Evolutionary conservation across 495 filamentous ascomycete species (phyloP), one percentile per base, ranked within the genome.

Genomic region (Talaromyces nanjingensis): DNA sequence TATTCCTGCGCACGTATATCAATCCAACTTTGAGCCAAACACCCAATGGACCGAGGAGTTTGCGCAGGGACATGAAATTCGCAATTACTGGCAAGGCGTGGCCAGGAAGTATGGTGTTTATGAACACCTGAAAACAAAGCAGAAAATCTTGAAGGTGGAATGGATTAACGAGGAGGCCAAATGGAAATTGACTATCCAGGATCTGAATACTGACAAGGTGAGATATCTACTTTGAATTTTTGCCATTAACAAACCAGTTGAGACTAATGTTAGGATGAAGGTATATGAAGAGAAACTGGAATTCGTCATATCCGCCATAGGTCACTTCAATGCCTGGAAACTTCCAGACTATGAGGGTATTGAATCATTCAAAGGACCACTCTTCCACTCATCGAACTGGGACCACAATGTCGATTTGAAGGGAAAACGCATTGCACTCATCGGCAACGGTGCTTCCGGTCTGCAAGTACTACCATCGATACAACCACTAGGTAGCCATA

Each of bases 1-100:
- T 71, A 84, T 89, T n/a, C 87, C 87, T 6, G 79, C 89, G 2
- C 87, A 91, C 75, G 83, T 83, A 14, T 91, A 91, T 69, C 86
- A 89, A 68, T 83, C 83, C 3, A 82, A 80, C 20, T 90, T 90
- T 67, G 77, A 78, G 12, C 86, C 87, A 2, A 90, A 89, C 63
- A 79, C 79, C 0, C 77, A 87, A 68, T 91, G 89, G 88, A 80
- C 79, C 0, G 79, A 86, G 65, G 79, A 87, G 62, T 90, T 86
- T 64, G 84, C 88, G 2, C 79, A 83, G 34, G 86, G 86, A 0
- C 70, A 70, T 12, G 88, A 91, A 68, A 90, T 91, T 47, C 74
- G 80, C 33, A 79, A 81, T 18, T 91, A 91, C 66, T 87, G 86
- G 81, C 80, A 88, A 61, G 70, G 75, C 0, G 67, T 87, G 6